phyloP scores from a whole-genome alignment of 1,284 basidiomycete genomes.

The Apiotrichum gracile region DNA sequence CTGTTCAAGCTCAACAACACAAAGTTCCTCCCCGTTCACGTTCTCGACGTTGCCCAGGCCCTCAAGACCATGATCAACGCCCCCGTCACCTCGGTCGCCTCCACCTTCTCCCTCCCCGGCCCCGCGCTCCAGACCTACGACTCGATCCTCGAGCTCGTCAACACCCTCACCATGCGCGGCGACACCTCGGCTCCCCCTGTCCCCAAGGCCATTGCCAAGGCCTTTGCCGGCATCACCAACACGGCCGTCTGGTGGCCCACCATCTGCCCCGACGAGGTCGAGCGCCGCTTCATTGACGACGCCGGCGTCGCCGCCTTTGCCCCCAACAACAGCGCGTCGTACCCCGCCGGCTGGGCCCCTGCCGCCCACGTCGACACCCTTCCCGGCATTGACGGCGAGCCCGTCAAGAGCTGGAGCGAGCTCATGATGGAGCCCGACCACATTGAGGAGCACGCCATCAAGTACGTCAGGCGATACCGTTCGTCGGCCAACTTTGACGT shows the following conservation, averaged over 20 bases:
- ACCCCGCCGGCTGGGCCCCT: constrained; percentile 42
- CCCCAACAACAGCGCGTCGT: constrained; percentile 41
- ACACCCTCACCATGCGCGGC: constrained; percentile 70
- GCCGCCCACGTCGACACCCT: constrained; percentile 51
- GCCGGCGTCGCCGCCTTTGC: constrained; percentile 56
- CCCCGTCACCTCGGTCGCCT: constrained; percentile 56
- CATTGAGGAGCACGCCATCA: constrained; percentile 85
- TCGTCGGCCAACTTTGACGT: constrained; percentile 54
- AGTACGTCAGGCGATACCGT: constrained; percentile 84
- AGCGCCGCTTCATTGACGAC: constrained; percentile 82
- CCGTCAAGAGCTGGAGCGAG: constrained; percentile 51
- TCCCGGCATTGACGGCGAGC: constrained; percentile 45
- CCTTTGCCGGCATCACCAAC: constrained; percentile 65
- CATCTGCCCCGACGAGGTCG: constrained; percentile 84
- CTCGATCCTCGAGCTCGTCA: constrained; percentile 76
- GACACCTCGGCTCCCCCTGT: constrained; percentile 63
- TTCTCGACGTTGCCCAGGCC: constrained; percentile 88
- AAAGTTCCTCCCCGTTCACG: constrained; percentile 84
- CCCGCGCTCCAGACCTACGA: constrained; percentile 80
- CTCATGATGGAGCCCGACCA: constrained; percentile 64
- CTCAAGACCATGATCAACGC: constrained; percentile 70
- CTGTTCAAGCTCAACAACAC: constrained; percentile 94
- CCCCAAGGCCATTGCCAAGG: constrained; percentile 67
- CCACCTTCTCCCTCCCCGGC: constrained; percentile 77
- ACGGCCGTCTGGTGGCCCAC: constrained; percentile 83